Base-by-base conservation (phyloP, 345 rosid species). In the Zanthoxylum bungeanum region DNA sequence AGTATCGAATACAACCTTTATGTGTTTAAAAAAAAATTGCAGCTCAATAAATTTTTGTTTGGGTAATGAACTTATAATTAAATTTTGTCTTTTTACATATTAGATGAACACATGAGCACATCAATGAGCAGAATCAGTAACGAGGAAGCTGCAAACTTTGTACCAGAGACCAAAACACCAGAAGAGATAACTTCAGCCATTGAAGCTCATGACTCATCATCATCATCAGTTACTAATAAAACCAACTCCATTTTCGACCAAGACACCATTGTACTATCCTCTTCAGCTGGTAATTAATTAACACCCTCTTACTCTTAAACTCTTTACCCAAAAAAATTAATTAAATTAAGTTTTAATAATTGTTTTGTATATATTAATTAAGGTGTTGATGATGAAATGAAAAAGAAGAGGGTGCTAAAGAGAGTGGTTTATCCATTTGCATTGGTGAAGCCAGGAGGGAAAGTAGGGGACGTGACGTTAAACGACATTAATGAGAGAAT, bases 391-490 rank as follows among this genome's bases (percentile, higher is more conserved):
- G 39, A 9, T 51, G 79, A 74, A n/a, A 46, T 67, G 33, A 81
- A 52, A 73, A 82, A 69, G 75, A 85, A 82, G 83, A 79, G 76
- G 73, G 72, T 73, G 78, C 58, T 75, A 47, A 80, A 75, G 30
- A 89, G 87, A 72, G 83, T 90, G 39, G 97, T 88, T 69, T 92
- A 95, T 39, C 99, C 99, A 68, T 95, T 95, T 76, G 97, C 98
- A 56, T 34, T 95, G 78, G 98, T 95, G 79, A 95, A 95, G 71
- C 99, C 99, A 19, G 98, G 99, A 66, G 98, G 96, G 28, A 39
- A 39, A 0, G 98, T 92, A 73, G 92, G 97, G 0, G 97, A 89
- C 64, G 74, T 89, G 78, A 95, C 97, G 8, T 64, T 95, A 60
- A 85, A 87, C 67, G 98, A 95, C 74, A 93, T 95, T 52, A 95